phyloP scores from a whole-genome alignment of 2,329 filamentous ascomycete species.

The Aspergillus flavus region DNA sequence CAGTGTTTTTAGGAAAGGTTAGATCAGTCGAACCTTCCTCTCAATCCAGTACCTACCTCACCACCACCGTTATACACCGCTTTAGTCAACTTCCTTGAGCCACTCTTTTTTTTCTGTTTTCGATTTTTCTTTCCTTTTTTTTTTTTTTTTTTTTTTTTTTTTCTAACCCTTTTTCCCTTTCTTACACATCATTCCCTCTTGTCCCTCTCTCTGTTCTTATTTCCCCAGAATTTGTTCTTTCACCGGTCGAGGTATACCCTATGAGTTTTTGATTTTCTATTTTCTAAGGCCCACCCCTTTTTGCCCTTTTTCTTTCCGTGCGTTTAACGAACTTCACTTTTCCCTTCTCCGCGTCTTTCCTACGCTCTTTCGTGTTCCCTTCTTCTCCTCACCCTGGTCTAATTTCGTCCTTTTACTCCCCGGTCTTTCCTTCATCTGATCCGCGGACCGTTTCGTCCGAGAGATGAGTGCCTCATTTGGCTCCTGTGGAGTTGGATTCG shows the following conservation, averaged over 20 bases:
- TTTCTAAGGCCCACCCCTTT: conserved; percentile 9
- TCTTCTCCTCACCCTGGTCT: not conserved
- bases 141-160: not conserved
- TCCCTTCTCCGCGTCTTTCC: not conserved
- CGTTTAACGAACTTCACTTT: conserved; percentile 2
- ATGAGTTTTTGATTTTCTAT: conserved; percentile 8
- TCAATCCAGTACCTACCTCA: conserved; percentile 9
- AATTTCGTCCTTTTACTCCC: not conserved
- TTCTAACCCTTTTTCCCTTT: conserved; percentile 7
- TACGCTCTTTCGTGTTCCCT: not conserved
- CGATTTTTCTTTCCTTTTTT: not conserved
- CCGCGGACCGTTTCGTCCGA: conserved; percentile 33
- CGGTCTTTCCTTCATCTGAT: conserved; percentile 7
- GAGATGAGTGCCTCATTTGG: conserved; percentile 37
- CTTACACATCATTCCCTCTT: conserved; percentile 6
- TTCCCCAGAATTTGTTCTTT: conserved; percentile 4
- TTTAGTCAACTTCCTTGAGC: conserved; percentile 20
- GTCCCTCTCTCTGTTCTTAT: conserved; percentile 4
- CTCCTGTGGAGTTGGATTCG: conserved; percentile 34
- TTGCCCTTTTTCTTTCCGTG: conserved; percentile 8
- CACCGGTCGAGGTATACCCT: not conserved
- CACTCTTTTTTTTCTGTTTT: not conserved
- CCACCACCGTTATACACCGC: conserved; percentile 25
- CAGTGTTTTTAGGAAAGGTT: conserved; percentile 23
- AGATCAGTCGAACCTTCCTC: conserved; percentile 23